Evolutionary conservation across 306 rosid species (phyloP).

Genomic region (Mimosa bimucronata): DNA sequence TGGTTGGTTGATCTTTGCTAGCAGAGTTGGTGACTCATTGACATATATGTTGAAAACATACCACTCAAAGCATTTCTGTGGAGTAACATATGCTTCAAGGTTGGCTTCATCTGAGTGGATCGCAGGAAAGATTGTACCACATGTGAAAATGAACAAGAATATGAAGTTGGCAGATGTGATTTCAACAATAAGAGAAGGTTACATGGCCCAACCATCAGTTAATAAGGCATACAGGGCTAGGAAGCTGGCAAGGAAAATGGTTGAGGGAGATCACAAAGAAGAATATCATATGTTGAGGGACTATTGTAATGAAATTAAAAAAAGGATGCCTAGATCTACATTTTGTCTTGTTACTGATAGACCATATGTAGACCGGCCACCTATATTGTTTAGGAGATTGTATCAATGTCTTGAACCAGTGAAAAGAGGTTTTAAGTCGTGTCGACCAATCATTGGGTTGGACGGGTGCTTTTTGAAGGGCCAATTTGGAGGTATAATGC

Average conservation of each 20-base stretch:
- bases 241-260: neutral
- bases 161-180: neutral
- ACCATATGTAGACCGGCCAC: neutral
- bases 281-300: no score
- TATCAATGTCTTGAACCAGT: neutral
- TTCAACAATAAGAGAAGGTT: neutral
- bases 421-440: neutral
- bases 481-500: neutral
- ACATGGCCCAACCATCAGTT: neutral
- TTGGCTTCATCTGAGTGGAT: no score
- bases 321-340: neutral
- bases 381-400: neutral
- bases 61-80: no score
- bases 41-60: no score
- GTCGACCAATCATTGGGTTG: neutral
- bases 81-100: no score
- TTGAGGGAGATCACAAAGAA: neutral
- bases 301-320: neutral
- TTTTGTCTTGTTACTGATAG: neutral
- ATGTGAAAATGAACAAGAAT: neutral
- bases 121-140: no score
- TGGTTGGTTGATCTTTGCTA: no score
- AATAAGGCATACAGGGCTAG: neutral
- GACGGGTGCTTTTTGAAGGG: neutral
- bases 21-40: no score